Evolutionary conservation across 306 rosid species (phyloP), one percentile per base, ranked within the genome.

Genomic region (Purshia tridentata): DNA sequence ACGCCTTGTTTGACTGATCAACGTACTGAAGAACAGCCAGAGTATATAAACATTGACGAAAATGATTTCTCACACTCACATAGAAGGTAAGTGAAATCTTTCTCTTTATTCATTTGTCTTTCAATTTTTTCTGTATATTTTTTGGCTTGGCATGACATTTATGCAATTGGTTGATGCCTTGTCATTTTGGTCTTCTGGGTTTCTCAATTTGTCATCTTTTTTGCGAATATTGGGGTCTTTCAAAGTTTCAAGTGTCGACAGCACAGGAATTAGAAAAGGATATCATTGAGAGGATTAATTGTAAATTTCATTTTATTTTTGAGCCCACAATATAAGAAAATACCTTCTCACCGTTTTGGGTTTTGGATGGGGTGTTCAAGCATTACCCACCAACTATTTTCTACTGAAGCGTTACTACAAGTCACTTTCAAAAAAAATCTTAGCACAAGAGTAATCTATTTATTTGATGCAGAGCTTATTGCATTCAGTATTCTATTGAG

Each of bases 11-110:
- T 82, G 84, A 77, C 88, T 90, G 97, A 88, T 77, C 84, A 76
- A 79, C 19, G 56, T 42, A 39, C 64, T 62, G 87, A 82, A 79
- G 91, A 87, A 44, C 77, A 67, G 66, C 96, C 94, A 55, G 81
- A 70, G 37, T 91, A 82, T 83, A 82, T 78, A 47, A 85, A 93
- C 73, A 81, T 91, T 67, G 66, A 56, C 39, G 88, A 91, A 78
- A 93, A 93, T 77, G 98, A 91, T 5, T 89, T 93, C 81, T 85
- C 61, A 12, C 70, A 46, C 81, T 85, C 61, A 12, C 70, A 46
- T 60, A 84, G 96, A 75, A 91, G 86, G 98, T 88, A 77, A 77
- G 88, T 45, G 18, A 7, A 19, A 45, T 56, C 40, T 74, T 50
- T 37, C 11, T 14, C 54, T 71, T 29, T 73, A 18, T 4, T 6